phyloP scores from a whole-genome alignment of 2,329 filamentous ascomycete species.

The Penicillium sp. region DNA sequence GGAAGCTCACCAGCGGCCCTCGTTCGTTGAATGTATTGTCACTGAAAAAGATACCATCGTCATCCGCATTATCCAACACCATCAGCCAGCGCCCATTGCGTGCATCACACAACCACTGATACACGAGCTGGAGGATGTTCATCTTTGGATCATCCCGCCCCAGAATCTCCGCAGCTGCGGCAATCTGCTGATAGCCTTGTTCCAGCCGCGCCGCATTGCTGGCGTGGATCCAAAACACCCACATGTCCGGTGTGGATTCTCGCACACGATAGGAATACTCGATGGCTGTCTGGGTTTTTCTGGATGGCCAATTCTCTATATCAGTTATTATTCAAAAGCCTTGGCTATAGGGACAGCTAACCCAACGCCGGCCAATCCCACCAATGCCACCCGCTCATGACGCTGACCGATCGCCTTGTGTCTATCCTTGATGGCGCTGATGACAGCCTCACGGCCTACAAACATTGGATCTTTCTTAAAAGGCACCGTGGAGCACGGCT shows the following conservation, averaged over 20 bases:
- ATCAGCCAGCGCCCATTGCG: constrained; percentile 23
- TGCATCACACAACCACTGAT: constrained; percentile 22
- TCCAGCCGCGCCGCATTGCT: constrained; percentile 36
- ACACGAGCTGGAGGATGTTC: constrained; percentile 35
- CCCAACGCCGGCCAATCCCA: constrained; percentile 13
- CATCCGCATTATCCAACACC: constrained; percentile 28
- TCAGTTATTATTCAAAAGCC: constrained; percentile 5
- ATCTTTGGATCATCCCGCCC: constrained; percentile 33
- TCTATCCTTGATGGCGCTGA: constrained; percentile 12
- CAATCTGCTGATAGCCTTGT: constrained; percentile 38
- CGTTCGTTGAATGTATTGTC: constrained; percentile 5
- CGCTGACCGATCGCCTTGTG: constrained; percentile 3
- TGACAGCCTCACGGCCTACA: constrained; percentile 9
- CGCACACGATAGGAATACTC: constrained; percentile 36
- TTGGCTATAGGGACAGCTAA: constrained; percentile 8
- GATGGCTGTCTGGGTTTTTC: constrained; percentile 41
- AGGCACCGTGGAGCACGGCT: constrained; percentile 12
- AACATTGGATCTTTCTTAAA: constrained; percentile 15
- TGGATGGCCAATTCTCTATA: constrained; percentile 18
- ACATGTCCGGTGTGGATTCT: constrained; percentile 27
- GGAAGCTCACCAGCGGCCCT: constrained; percentile 19
- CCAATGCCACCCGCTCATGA: constrained; percentile 13
- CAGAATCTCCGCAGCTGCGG: constrained; percentile 29
- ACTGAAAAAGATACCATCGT: constrained; percentile 17
- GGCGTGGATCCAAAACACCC: constrained; percentile 42